Base-by-base conservation (phyloP, 495 filamentous ascomycete genomes). In the Letharia columbiana region DNA sequence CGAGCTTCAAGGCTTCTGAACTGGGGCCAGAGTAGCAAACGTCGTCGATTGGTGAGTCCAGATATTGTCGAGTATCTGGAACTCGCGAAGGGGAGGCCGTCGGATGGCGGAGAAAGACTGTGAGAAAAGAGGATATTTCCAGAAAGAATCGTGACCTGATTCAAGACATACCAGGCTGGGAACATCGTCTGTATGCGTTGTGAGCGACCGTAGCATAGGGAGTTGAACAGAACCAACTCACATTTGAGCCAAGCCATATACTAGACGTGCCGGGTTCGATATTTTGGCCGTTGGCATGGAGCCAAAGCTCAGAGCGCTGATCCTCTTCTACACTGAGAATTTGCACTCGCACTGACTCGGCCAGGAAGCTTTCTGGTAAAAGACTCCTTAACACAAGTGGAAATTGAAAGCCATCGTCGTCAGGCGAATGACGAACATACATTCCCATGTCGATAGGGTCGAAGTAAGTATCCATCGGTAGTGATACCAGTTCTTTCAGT, bases 391-490 rank as follows among this genome's bases (percentile, higher is more conserved):
- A 77, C 44, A 81, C 82, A 13, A 98, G 71, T 44, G 81, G 79
- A 44, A 96, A 73, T 44, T 88, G 83, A 68, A 96, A 93, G 35
- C 91, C 87, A 75, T 98, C 94, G 69, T 81, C 84, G 33, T 86
- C 83, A 7, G 86, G 80, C 56, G 85, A 83, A 71, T 96, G 90
- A 23, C 80, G 77, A 20, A 92, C 84, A 37, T 85, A 83, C 1
- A 85, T 87, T 56, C 91, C 86, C 6, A 96, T 80, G 39, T 82
- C 74, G 13, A 96, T 73, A 61, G 87, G 81, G 61, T 78, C 82
- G 73, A 96, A 96, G 71, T 91, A 94, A 58, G 83, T 84, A 1
- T 81, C 77, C 74, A 96, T 77, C 1, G 89, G 86, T 47, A 88
- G 82, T 4, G 77, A 79, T 57, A 90, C 75, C 63, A 91, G 87